Base-by-base conservation (phyloP, 345 rosid species). In the Linum usitatissimum region DNA sequence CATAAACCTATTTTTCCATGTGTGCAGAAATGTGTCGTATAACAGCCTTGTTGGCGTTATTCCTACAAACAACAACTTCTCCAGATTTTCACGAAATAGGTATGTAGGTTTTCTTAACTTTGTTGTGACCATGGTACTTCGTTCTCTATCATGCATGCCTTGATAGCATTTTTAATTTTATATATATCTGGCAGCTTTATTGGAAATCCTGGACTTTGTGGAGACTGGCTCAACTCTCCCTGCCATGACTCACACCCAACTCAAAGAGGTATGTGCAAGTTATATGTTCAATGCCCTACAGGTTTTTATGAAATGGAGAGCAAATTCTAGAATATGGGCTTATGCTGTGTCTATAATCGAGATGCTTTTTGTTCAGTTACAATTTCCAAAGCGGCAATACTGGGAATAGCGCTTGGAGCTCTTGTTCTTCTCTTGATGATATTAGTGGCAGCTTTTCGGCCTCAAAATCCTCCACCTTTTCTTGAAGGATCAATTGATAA, bases 351-450 rank as follows among this genome's bases (percentile, higher is more conserved):
- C 51, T 45, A 3, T 45, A 13, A 45, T 10, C 17, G 1, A 45
- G 0, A 15, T 45, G 51, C 17, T 45, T 15, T 45, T 45, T 45
- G 48, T 45, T 75, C 81, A 90, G 97, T 77, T 66, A 69, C 83
- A 48, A 84, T 93, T 56, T 84, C 99, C 12, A 93, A 87, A 83
- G 96, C 90, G 13, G 92, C 94, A 40, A 93, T 90, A 67, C 82
- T 86, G 3, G 99, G 99, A 36, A 90, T 93, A 45, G 86, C 95
- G 5, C 78, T 93, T n/a, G 97, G 97, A 14, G 95, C 81, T 59
- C 88, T 90, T 62, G 88, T 83, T 39, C 71, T 90, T 77, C 97
- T 90, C 69, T 87, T 93, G 55, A 76, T 93, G 92, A 84, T 93
- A 70, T 70, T 90, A 68, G 74, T 82, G 60, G 96, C 90, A 36